A percentile compares a stretch with the other conserved stretches of the same genome.
Conservation (phyloP, 2,329 filamentous ascomycete genomes). For the Arthrobotrys megalospora region DNA sequence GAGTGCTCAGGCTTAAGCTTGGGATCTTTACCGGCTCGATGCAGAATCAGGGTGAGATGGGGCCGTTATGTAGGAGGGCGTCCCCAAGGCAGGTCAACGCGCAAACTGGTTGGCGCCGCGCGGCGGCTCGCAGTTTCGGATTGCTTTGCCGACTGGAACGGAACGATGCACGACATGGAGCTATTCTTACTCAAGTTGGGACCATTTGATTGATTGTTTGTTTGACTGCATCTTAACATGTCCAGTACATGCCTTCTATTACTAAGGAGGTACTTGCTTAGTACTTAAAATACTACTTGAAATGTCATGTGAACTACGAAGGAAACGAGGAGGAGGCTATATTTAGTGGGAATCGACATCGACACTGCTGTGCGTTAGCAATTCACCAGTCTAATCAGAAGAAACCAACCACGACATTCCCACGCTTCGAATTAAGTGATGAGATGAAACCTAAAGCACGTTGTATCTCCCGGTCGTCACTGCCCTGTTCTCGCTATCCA, state of each 20-base stretch:
- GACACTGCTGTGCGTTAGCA: conserved; percentile 1
- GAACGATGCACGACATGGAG: conserved; percentile 6
- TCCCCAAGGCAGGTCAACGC: conserved; percentile 46
- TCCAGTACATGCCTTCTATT: conserved; percentile 4
- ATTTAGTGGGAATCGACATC: neutral
- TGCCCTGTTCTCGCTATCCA: conserved; percentile 85
- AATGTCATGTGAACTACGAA: conserved; percentile 3
- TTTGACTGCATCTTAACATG: conserved; percentile 4
- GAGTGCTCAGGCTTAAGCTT: conserved; percentile 2
- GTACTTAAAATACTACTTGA: neutral
- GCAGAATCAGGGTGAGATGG: conserved; percentile 8
- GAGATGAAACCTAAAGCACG: conserved; percentile 75
- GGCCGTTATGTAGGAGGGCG: conserved; percentile 1
- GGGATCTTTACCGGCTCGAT: conserved; percentile 9
- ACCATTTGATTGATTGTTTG: neutral
- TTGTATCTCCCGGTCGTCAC: conserved; percentile 87
- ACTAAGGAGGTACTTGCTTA: too few species aligned
- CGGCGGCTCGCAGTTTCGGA: conserved; percentile 10
- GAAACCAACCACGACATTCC: neutral
- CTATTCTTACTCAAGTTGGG: neutral
- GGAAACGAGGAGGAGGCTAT: neutral
- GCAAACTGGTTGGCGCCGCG: conserved; percentile 42
- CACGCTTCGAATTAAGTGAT: neutral
- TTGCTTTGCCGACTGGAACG: conserved; percentile 13
- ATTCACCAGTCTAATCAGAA: neutral